A percentile compares a stretch with the other conserved stretches of the same genome.
Conservation (phyloP, 164 flowering plant genomes). For the Tinospora cordifolia region DNA sequence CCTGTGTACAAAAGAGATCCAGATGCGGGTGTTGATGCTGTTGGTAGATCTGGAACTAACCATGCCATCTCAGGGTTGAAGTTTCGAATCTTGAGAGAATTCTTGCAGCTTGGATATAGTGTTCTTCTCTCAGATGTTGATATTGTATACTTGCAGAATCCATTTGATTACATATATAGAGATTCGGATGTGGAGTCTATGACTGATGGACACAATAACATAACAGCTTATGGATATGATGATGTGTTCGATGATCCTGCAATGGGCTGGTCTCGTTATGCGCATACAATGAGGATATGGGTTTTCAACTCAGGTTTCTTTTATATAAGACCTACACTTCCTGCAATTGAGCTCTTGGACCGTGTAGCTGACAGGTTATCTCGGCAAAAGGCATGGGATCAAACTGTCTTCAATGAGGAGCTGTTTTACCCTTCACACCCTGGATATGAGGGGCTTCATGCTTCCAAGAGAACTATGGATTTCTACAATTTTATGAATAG, state of each 20-base stretch:
- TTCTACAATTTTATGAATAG: slow-evolving; percentile 85
- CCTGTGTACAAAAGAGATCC: slow-evolving; percentile 60
- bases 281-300: slow-evolving; percentile 96
- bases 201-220: slow-evolving; percentile 81
- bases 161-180: slow-evolving; percentile 68
- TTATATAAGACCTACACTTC: slow-evolving; percentile 81
- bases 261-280: slow-evolving; percentile 97
- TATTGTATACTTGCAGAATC: slow-evolving; percentile 83
- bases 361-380: slow-evolving; percentile 72
- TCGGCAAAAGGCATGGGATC: slow-evolving; percentile 66
- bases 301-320: slow-evolving; percentile 94
- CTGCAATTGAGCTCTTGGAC: slow-evolving; percentile 91
- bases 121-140: slow-evolving; percentile 93
- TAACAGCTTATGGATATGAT: slow-evolving; percentile 89
- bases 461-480: slow-evolving; percentile 84
- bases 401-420: slow-evolving; percentile 94
- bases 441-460: slow-evolving; percentile 85
- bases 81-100: slow-evolving; percentile 82
- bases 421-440: slow-evolving; percentile 86
- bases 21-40: slow-evolving; percentile 53
- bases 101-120: slow-evolving; percentile 85
- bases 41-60: slow-evolving; percentile 62
- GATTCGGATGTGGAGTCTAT: slow-evolving; percentile 96
- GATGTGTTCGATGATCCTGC: slow-evolving; percentile 84
- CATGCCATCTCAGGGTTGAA: slow-evolving; percentile 91